Evolutionary conservation across 176 grass and related monocot species (phyloP).

Genomic region (Bromus sterilis): DNA sequence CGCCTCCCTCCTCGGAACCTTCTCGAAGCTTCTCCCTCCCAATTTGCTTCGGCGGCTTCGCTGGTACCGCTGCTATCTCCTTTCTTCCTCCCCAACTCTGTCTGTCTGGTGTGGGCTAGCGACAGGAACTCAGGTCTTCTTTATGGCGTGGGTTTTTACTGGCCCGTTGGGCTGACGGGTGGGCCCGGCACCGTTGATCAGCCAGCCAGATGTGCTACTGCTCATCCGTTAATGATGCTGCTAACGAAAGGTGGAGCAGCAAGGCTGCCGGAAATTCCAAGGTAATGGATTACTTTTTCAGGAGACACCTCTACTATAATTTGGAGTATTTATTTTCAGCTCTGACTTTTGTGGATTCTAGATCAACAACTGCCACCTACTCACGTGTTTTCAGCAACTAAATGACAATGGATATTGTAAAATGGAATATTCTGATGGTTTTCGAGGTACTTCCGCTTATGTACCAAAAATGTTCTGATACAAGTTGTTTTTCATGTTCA

Average conservation of each 20-base stretch:
- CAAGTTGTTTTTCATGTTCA: no score
- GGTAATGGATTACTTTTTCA: not conserved
- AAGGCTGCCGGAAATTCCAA: not conserved
- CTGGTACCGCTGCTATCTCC: not conserved
- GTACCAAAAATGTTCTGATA: no score
- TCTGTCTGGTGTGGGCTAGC: not conserved
- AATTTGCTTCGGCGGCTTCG: not conserved
- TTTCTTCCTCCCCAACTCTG: not conserved
- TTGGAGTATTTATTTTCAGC: not conserved
- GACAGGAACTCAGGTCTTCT: constrained; percentile 27
- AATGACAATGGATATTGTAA: not conserved
- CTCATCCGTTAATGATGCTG: constrained; percentile 13
- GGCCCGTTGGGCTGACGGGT: not conserved
- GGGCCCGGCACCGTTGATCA: not conserved
- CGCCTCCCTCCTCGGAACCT: no score
- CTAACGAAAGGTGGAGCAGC: not conserved
- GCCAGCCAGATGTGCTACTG: not conserved
- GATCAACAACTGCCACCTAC: constrained; percentile 19
- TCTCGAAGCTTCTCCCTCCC: no score
- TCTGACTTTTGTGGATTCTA: not conserved
- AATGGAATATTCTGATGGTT: not conserved
- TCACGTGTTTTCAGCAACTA: not conserved
- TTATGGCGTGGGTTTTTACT: constrained; percentile 21
- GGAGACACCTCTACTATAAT: not conserved
- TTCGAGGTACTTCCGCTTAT: not conserved